Evolutionary conservation across 1,284 basidiomycete genomes (phyloP), one percentile per base, ranked within the genome.

Genomic region (Ganoderma leucocontextum): DNA sequence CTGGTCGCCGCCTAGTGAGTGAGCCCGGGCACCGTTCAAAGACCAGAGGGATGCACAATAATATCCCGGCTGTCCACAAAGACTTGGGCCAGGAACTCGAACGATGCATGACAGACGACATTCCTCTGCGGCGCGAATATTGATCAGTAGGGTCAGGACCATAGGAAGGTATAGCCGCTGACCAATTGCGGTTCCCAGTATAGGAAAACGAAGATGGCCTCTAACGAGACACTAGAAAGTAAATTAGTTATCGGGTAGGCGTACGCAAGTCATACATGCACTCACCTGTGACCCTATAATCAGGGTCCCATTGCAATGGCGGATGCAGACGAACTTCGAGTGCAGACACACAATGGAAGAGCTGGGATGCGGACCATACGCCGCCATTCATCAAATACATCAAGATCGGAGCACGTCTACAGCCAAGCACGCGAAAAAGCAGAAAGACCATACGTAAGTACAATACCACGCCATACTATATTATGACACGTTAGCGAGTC

Each of bases 401-500:
- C 47, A 53, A 17, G n/a, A 25, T 52, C 29, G 29, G 15, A 39
- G 19, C 61, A 38, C 22, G 19, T 38, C 42, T 36, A 62, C 55
- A 47, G 25, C 22, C 52, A 35, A 53, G 42, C 25, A 42, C 29
- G 35, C 33, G 60, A 44, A 52, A 61, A 49, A 33, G 47, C 19
- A 58, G n/a, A 58, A 36, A 29, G 29, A 58, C 13, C 17, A 49
- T n/a, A 36, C 5, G 36, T 49, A 47, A 36, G 17, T 47, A 62
- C 17, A 57, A 59, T 62, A 68, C 58, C 49, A 67, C 47, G 22
- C 13, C 47, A 25, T 49, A 41, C 17, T 38, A 60, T 41, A 60
- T 25, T 65, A 67, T 60, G 65, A 63, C 38, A 44, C n/a, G 52
- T 38, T 19, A 57, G 22, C 17, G 17, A 25, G 58, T 41, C 58